Evolutionary conservation across 306 rosid genomes (phyloP).

Genomic region (Bauhinia variegata): DNA sequence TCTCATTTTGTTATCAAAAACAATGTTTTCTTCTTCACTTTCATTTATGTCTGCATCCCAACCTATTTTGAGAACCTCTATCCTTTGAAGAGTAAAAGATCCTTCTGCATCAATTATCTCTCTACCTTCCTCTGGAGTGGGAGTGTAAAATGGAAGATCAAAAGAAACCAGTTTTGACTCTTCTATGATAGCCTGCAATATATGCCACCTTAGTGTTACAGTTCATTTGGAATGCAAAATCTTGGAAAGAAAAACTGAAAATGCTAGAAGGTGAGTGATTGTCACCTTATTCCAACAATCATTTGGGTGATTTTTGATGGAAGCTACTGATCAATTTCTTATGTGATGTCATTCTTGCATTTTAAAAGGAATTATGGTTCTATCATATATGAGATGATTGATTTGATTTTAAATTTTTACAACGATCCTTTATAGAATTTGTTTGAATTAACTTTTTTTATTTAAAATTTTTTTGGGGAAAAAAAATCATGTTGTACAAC

Average conservation of each 20-base stretch:
- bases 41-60: slow-evolving; percentile 42
- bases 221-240: background rate
- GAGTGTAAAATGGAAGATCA: slow-evolving; percentile 44
- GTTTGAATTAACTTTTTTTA: too few relatives aligned
- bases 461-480: too few relatives aligned
- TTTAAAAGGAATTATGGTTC: too few relatives aligned
- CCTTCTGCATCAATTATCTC: slow-evolving; percentile 47
- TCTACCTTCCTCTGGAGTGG: slow-evolving; percentile 43
- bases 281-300: too few relatives aligned
- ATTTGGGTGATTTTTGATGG: too few relatives aligned
- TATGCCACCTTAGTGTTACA: background rate
- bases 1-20: slow-evolving; percentile 24
- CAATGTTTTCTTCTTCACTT: background rate
- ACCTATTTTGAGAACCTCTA: slow-evolving; percentile 22
- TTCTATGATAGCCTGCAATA: slow-evolving; percentile 45
- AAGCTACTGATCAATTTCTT: too few relatives aligned
- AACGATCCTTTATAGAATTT: too few relatives aligned
- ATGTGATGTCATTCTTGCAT: too few relatives aligned
- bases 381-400: too few relatives aligned
- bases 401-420: too few relatives aligned
- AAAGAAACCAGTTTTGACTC: slow-evolving; percentile 40
- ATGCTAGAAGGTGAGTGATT: background rate
- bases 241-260: background rate
- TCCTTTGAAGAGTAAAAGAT: slow-evolving; percentile 36
- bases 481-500: too few relatives aligned